Conservation (phyloP, 495 filamentous ascomycete species). For the Xylaria castorea region DNA sequence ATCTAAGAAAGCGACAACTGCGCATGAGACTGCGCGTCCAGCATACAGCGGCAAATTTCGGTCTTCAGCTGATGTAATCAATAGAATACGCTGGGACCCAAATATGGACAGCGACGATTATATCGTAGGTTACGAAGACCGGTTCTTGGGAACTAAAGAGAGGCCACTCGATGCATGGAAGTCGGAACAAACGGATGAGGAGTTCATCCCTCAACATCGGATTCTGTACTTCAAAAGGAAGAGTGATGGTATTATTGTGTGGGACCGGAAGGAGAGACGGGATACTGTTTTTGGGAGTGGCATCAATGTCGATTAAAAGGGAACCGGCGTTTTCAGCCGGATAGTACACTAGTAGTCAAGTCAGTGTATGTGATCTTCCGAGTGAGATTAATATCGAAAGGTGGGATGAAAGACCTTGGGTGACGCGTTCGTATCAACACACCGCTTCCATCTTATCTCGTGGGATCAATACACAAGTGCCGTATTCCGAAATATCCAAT, state of each 20-base stretch:
- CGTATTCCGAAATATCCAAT: not conserved
- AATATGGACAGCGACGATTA: constrained; percentile 66
- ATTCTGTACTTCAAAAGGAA: constrained; percentile 73
- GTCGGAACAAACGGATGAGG: constrained; percentile 77
- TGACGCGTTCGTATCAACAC: not conserved
- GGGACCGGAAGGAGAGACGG: constrained; percentile 58
- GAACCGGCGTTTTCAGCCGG: not conserved
- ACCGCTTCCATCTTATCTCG: constrained; percentile 2
- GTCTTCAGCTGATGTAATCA: constrained; percentile 68
- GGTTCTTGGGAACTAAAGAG: constrained; percentile 71
- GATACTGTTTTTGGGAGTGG: constrained; percentile 55
- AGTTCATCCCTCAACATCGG: constrained; percentile 84
- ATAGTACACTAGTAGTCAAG: not conserved
- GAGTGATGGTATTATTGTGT: constrained; percentile 64
- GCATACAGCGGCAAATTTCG: constrained; percentile 45
- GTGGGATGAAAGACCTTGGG: not conserved
- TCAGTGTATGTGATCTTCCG: not conserved
- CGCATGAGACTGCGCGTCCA: constrained; percentile 23
- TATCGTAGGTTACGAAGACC: constrained; percentile 77
- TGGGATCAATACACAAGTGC: constrained; percentile 1
- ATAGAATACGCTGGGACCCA: constrained; percentile 75
- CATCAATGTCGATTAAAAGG: constrained; percentile 12
- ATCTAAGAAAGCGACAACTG: constrained; percentile 25
- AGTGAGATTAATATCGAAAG: not conserved
- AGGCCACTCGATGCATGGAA: constrained; percentile 71